Evolutionary conservation across 345 rosid species (phyloP).

Genomic region (Euphorbia lathyris): DNA sequence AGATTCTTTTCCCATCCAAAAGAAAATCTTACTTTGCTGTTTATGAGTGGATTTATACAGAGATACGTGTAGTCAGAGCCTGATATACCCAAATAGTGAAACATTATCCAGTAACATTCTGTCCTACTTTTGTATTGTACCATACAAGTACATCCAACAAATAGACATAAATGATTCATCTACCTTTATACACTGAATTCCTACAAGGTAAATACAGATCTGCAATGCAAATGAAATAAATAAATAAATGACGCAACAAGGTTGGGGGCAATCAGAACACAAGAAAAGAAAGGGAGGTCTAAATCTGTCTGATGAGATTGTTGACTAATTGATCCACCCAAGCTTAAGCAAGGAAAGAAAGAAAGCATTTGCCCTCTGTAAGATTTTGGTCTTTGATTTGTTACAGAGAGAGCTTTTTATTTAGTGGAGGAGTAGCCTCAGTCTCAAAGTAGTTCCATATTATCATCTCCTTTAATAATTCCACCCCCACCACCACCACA

Average conservation of each 20-base stretch:
- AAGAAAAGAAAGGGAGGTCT: slow-evolving; percentile 51
- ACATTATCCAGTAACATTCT: not conserved
- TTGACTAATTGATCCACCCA: slow-evolving; percentile 43
- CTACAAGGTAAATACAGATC: slow-evolving; percentile 6
- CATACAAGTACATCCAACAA: slow-evolving; percentile 33
- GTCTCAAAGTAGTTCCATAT: slow-evolving; percentile 31
- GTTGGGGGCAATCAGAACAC: slow-evolving; percentile 28
- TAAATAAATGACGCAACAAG: not conserved
- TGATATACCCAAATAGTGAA: not conserved
- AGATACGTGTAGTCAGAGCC: not conserved
- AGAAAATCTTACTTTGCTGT: not conserved
- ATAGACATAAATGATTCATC: slow-evolving; percentile 5
- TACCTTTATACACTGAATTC: slow-evolving; percentile 17
- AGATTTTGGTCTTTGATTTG: slow-evolving; percentile 15
- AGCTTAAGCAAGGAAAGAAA: slow-evolving; percentile 19
- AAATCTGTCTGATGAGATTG: slow-evolving; percentile 45
- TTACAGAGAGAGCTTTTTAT: slow-evolving; percentile 8
- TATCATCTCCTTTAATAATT: slow-evolving; percentile 1
- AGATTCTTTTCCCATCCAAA: too few relatives aligned
- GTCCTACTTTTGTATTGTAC: slow-evolving; percentile 22
- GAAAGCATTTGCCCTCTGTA: slow-evolving; percentile 24
- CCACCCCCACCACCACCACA: slow-evolving; percentile 23
- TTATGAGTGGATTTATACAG: too few relatives aligned
- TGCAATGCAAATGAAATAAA: not conserved
- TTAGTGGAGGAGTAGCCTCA: slow-evolving; percentile 29